A percentile compares a stretch with the other conserved stretches of the same genome.
Evolutionary conservation across 345 rosid genomes (phyloP).

Genomic region (Atalantia buxifolia): DNA sequence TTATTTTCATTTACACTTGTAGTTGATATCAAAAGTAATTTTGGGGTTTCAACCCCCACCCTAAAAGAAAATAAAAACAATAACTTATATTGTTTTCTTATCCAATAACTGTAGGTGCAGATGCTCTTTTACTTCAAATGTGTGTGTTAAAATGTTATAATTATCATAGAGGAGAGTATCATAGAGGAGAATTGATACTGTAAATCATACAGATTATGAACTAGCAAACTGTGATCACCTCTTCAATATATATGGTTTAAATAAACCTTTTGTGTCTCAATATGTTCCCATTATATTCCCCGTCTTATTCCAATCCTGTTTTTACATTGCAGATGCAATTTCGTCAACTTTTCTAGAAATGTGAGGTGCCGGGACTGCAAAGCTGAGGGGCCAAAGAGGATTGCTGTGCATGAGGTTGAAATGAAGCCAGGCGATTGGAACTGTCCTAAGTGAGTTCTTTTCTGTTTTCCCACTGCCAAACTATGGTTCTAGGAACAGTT

Average conservation of each 20-base stretch:
- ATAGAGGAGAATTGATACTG: not conserved
- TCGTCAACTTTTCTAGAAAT: slow-evolving; percentile 67
- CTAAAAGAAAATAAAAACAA: too few species aligned
- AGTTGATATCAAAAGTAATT: not conserved
- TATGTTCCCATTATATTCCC: not conserved
- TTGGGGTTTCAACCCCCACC: not conserved
- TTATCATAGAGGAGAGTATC: not conserved
- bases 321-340: slow-evolving; percentile 49
- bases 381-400: slow-evolving; percentile 54
- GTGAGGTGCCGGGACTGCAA: slow-evolving; percentile 57
- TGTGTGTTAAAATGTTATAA: not conserved
- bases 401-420: slow-evolving; percentile 31
- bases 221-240: not conserved
- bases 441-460: slow-evolving; percentile 52
- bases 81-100: not conserved
- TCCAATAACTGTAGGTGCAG: not conserved
- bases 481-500: not conserved
- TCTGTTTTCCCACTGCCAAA: not conserved
- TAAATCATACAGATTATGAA: not conserved
- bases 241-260: not conserved
- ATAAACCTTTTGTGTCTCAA: not conserved
- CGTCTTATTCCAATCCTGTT: slow-evolving; percentile 10
- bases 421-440: slow-evolving; percentile 89
- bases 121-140: not conserved
- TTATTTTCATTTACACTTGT: not conserved